Base-by-base conservation (phyloP, 805 yeast species). In the Zygosaccharomyces lentus region DNA sequence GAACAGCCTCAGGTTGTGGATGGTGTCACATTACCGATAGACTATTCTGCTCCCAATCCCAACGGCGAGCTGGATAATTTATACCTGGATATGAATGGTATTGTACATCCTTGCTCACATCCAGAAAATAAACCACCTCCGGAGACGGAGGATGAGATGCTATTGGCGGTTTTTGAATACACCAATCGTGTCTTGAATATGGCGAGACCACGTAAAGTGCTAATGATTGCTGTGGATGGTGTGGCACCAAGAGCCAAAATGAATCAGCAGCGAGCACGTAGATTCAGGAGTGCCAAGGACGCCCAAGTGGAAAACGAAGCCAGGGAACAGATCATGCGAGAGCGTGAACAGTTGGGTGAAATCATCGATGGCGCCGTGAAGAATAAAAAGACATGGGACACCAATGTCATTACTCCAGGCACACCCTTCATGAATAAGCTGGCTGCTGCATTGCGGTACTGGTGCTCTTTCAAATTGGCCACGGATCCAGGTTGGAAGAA, bases 161-260 rank as follows among this genome's bases (percentile, higher is more conserved):
- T 93, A 72, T 67, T 90, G 47, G 98, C 91, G 37, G 84, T 93
- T 23, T 93, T 93, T 69, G 82, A 81, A 56, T 93, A 93, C 63
- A 93, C 99, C 0, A 95, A 93, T 54, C 75, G 96, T 38, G 96
- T 93, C 6, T 69, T 93, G 37, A 80, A 81, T 68, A 86, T 93
- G 89, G 98, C 97, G 0, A 75, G 96, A 58, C 99, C 99, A 1
- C 73, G 98, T 47, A 90, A 93, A 63, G 80, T 93, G 30, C 73
- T 93, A 46, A 80, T 87, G 82, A 89, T 93, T 65, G 98, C 99
- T 2, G 96, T 93, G 27, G 99, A 93, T 71, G 99, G 99, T 46
- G 99, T 93, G 27, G 99, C 99, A 1, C 99, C 99, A 17, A 76
- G 98, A 60, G 98, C 97, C 23, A 90, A 90, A 65, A 90, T 90